These are phyloP conservation scores for Hypholoma fasciculare DNA, from an alignment of 768 basidiomycete genomes.

Conservation along the genomic window DNA sequence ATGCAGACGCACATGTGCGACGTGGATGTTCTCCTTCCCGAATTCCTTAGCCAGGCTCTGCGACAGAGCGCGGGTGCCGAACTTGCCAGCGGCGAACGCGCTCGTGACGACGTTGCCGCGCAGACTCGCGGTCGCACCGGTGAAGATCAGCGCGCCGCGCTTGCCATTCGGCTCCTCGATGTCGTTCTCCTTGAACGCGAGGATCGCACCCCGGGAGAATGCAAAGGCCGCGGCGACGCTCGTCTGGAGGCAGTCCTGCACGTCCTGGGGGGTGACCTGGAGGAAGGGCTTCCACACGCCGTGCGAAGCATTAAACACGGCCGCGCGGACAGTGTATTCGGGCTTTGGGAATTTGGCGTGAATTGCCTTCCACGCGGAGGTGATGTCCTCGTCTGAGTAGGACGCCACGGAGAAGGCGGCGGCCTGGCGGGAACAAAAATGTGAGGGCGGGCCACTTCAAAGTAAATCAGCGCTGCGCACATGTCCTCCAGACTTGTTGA, in stretches of 20 bases:
- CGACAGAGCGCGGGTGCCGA: slow-evolving; percentile 58
- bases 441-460: background rate
- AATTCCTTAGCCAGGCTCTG: slow-evolving; percentile 79
- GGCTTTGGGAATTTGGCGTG: slow-evolving; percentile 47
- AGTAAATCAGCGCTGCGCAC: slow-evolving; percentile 28
- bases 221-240: slow-evolving; percentile 62
- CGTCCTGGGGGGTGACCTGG: slow-evolving; percentile 57
- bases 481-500: slow-evolving; percentile 59
- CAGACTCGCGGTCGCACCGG: slow-evolving; percentile 68
- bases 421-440: slow-evolving; percentile 38
- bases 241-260: slow-evolving; percentile 47
- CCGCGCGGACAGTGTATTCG: slow-evolving; percentile 53
- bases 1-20: slow-evolving; percentile 60
- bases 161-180: slow-evolving; percentile 49
- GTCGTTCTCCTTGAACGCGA: slow-evolving; percentile 59
- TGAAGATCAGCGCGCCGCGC: slow-evolving; percentile 68
- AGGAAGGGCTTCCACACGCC: slow-evolving; percentile 69
- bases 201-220: slow-evolving; percentile 61
- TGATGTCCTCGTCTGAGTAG: slow-evolving; percentile 52
- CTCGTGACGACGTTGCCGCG: slow-evolving; percentile 65
- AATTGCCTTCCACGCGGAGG: slow-evolving; percentile 46
- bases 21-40: slow-evolving; percentile 73
- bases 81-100: slow-evolving; percentile 65
- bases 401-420: slow-evolving; percentile 52
- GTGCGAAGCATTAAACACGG: slow-evolving; percentile 62